Base-by-base conservation (phyloP, 1,139 yeast species). In the Wickerhamomyces sp. region DNA sequence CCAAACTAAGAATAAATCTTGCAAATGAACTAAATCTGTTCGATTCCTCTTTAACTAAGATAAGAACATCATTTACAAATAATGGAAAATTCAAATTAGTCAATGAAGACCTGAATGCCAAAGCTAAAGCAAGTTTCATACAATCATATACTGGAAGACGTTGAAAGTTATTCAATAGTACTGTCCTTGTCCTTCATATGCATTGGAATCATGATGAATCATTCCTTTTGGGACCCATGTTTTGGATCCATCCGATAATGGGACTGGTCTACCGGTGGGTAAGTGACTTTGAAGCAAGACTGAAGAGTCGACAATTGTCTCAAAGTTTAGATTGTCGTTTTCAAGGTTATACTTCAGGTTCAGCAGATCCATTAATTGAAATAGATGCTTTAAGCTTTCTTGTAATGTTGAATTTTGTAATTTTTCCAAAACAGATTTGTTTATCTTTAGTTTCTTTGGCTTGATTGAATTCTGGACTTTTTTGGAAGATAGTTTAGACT, bases 1-100 rank as follows among this genome's bases (percentile, higher is more conserved):
- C 58, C 33, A 68, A 61, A 43, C 55, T 65, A 23, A 61, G 61
- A 29, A 50, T 64, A 15, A 61, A 60, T 26, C 43, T 57, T 14
- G 53, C 56, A 32, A 58, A 59, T 32, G 48, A 55, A 18, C 40
- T 43, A 4, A 48, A 50, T 4, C 32, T 54, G 7, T 35, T 54
- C 0, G 60, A 50, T 6, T 45, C 52, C 0, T 42, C 56, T 6
- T 53, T 65, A 18, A 55, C 50, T 2, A 55, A 58, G n/a, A 47
- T 69, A 11, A 65, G 75, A 46, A 55, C 57, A 6, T 54, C 61
- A 4, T 50, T 73, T 44, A 61, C 66, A 2, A 70, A 66, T 35
- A 68, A 65, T 43, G 75, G 74, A 33, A 67, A 65, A 46, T 57
- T 68, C 45, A 72, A 67, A 46, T 52, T 69, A 3, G 64, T 69